These are phyloP conservation scores for Daldinia caldariorum DNA, from an alignment of 495 filamentous ascomycete species.

Conservation along the genomic window DNA sequence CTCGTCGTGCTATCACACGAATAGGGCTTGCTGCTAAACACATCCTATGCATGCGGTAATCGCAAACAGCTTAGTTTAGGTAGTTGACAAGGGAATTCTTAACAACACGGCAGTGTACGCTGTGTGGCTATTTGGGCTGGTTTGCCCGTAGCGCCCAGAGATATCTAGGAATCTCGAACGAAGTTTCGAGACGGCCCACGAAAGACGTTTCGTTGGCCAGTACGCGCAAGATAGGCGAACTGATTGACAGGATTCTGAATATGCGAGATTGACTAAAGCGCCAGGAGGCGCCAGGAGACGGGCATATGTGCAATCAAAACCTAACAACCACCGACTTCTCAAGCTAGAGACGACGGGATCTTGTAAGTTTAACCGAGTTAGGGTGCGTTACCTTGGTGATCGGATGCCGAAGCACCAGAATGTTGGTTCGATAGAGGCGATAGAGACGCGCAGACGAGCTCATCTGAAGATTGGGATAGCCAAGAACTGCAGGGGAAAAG, in stretches of 20 bases:
- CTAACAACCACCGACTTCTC: conserved; percentile 5
- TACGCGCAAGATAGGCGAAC: conserved; percentile 18
- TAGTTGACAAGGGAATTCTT: conserved; percentile 15
- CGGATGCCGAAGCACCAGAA: conserved; percentile 36
- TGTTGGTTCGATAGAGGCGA: conserved; percentile 21
- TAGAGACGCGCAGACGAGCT: conserved; percentile 16
- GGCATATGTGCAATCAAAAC: conserved; percentile 29
- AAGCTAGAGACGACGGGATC: conserved; percentile 13
- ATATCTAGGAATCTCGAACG: conserved; percentile 4
- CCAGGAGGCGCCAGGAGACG: conserved; percentile 36
- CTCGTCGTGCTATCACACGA: conserved; percentile 14
- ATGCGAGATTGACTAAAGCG: conserved; percentile 18
- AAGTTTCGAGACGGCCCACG: conserved; percentile 2
- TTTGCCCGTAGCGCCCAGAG: conserved; percentile 5
- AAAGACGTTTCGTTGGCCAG: conserved; percentile 15
- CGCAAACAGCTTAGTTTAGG: conserved; percentile 9
- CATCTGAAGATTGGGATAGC: conserved; percentile 34
- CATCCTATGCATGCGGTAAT: conserved; percentile 17
- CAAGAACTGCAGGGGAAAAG: conserved; percentile 22
- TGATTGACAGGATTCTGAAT: conserved; percentile 3
- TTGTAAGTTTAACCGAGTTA: conserved; percentile 32
- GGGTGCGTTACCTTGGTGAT: conserved; percentile 30
- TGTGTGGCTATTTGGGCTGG: conserved; percentile 26
- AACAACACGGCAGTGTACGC: conserved; percentile 14
- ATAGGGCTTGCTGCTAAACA: conserved; percentile 26